Evolutionary conservation across 352 stramenopile species (phyloP), one percentile per base, ranked within the genome.

Genomic region (Globisporangium barbulae): DNA sequence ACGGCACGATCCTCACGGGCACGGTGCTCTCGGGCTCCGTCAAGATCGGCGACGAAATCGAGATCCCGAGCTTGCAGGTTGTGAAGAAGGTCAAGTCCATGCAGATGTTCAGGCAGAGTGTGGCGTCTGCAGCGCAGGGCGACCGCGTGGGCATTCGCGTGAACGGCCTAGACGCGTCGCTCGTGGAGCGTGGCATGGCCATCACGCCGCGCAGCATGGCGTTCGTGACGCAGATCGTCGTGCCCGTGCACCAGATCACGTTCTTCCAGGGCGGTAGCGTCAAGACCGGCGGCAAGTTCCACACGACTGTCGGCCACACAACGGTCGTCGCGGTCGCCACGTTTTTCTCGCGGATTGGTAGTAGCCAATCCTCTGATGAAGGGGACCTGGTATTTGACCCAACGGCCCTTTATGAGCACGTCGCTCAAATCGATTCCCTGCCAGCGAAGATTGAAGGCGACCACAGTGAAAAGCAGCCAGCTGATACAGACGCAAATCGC

Each of bases 1-100:
- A 99, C 68, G 97, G 98, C 25, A 99, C 97, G 17, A 96, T 99
- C 30, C 70, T 99, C 49, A 99, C 98, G 21, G 98, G 98, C 45
- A 94, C 83, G 0, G 90, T 98, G 55, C 70, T 99, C 12, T 86
- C 75, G 2, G 97, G 97, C 42, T 75, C 66, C 21, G 55, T 98
- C 1, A 48, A 64, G 5, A 89, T 98, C 1, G 97, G 97, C 69
- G 86, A 99, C 50, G 86, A 90, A 19, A 76, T 99, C 22, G 96
- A 99, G 64, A 85, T 99, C 58, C 88, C 97, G 22, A 84, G 83
- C 28, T 61, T 90, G 13, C 72, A 75, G 21, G 67, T 93, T 2
- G 82, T 90, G 59, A 90, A 96, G 39, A 99, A 98, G 70, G 89
- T 99, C 61, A 99, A 99, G 70, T 97, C 85, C 30, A 91, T 99